phyloP scores from a whole-genome alignment of 805 yeast species.

The Naumovozyma baii region DNA sequence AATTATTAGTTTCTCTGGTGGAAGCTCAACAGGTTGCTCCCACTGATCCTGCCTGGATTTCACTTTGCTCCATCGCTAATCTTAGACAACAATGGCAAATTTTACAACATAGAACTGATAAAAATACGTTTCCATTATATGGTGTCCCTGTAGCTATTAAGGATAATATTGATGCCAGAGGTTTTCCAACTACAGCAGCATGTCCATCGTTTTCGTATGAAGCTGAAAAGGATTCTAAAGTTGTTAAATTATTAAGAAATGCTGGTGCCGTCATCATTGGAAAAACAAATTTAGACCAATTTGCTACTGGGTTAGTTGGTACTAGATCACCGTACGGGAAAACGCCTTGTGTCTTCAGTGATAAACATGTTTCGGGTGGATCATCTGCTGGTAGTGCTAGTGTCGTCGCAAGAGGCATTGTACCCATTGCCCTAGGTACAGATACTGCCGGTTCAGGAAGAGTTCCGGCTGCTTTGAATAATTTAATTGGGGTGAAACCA shows the following conservation, averaged over 20 bases:
- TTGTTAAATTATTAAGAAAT: slow-evolving; percentile 62
- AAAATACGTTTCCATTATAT: slow-evolving; percentile 52
- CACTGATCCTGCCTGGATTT: slow-evolving; percentile 87
- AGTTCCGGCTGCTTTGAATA: slow-evolving; percentile 93
- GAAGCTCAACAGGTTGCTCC: slow-evolving; percentile 38
- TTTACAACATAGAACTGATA: slow-evolving; percentile 52
- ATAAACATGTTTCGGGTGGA: slow-evolving; percentile 83
- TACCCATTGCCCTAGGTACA: slow-evolving; percentile 84
- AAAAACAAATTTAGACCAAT: slow-evolving; percentile 91
- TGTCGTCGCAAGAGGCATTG: slow-evolving; percentile 81
- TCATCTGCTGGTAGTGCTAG: slow-evolving; percentile 94
- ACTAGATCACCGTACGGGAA: slow-evolving; percentile 91
- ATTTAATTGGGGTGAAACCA: slow-evolving; percentile 86
- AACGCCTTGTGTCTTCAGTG: slow-evolving; percentile 69
- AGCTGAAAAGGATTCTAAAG: slow-evolving; percentile 66
- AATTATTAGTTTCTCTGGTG: slow-evolving; percentile 38
- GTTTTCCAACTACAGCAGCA: slow-evolving; percentile 84
- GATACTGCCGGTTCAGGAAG: slow-evolving; percentile 98
- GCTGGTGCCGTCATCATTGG: slow-evolving; percentile 92
- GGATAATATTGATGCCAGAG: slow-evolving; percentile 85
- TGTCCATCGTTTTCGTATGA: slow-evolving; percentile 74
- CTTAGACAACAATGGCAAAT: slow-evolving; percentile 69
- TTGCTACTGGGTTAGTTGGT: slow-evolving; percentile 96
- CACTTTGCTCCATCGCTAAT: slow-evolving; percentile 54
- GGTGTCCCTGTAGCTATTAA: slow-evolving; percentile 95